phyloP scores from a whole-genome alignment of 2,329 filamentous ascomycete genomes.

The Phialocephala sp. region DNA sequence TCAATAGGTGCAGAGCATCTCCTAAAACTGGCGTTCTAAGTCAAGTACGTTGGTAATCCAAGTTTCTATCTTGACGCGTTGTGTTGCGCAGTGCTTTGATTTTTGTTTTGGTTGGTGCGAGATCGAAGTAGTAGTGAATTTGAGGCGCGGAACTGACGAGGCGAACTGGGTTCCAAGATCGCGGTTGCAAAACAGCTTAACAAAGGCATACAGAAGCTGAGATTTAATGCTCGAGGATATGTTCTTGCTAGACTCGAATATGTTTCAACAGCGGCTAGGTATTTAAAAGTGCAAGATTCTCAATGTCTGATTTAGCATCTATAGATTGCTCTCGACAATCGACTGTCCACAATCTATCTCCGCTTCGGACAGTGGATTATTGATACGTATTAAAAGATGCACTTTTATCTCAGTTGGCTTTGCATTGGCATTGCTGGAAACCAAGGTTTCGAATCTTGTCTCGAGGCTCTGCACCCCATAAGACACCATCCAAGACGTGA shows the following conservation, averaged over 20 bases:
- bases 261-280: not conserved
- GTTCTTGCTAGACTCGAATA: not conserved
- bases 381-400: not conserved
- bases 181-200: not conserved
- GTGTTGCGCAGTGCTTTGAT: not conserved
- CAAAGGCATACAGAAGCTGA: not conserved
- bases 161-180: not conserved
- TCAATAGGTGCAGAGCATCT: not conserved
- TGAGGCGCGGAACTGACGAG: not conserved
- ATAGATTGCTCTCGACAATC: not conserved
- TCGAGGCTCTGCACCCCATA: not conserved
- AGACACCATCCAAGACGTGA: not conserved
- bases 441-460: not conserved
- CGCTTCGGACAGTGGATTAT: not conserved
- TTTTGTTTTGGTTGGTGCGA: not conserved
- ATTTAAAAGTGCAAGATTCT: not conserved
- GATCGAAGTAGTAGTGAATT: not conserved
- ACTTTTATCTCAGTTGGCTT: not conserved
- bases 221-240: not conserved
- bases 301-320: not conserved
- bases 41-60: not conserved
- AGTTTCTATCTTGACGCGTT: not conserved
- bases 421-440: not conserved
- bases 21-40: not conserved
- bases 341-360: not conserved